phyloP scores from a whole-genome alignment of 2,329 filamentous ascomycete genomes.

The Epichloe uncinata region DNA sequence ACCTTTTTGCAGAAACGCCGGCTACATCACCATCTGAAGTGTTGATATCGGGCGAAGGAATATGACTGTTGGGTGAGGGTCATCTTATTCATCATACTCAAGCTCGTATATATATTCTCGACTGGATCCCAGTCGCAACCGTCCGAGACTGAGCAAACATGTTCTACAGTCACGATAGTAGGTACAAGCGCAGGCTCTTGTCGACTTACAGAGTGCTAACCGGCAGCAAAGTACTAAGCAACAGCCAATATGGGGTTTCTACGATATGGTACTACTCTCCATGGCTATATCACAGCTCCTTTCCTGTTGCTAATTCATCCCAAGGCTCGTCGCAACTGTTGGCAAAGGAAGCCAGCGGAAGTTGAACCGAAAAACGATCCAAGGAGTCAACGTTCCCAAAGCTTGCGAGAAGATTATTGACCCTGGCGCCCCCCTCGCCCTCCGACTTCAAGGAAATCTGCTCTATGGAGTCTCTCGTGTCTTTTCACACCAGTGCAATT shows the following conservation, averaged over 20 bases:
- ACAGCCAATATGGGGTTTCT: conserved; percentile 77
- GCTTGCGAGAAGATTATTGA: conserved; percentile 82
- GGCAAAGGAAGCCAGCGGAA: conserved; percentile 61
- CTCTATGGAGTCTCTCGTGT: conserved; percentile 78
- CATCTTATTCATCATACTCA: not conserved
- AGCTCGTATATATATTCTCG: not conserved
- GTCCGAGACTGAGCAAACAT: conserved; percentile 31
- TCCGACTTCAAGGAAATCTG: conserved; percentile 80
- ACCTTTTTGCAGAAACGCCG: not conserved
- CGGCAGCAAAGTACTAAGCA: conserved; percentile 58
- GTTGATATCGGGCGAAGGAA: not conserved
- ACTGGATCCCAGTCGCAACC: too few species aligned
- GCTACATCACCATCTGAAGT: not conserved
- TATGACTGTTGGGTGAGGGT: not conserved
- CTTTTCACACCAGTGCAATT: conserved; percentile 75
- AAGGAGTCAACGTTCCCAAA: conserved; percentile 73
- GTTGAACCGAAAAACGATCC: conserved; percentile 73
- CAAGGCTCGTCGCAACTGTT: conserved; percentile 82
- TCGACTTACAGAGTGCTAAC: conserved; percentile 11
- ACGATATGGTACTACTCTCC: conserved; percentile 65
- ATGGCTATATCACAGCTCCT: too few species aligned
- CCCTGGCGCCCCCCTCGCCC: conserved; percentile 64
- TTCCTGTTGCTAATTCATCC: not conserved
- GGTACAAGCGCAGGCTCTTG: not conserved
- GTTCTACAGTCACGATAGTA: conserved; percentile 96